phyloP scores from a whole-genome alignment of 345 rosid genomes.

The Camelina sativa region DNA sequence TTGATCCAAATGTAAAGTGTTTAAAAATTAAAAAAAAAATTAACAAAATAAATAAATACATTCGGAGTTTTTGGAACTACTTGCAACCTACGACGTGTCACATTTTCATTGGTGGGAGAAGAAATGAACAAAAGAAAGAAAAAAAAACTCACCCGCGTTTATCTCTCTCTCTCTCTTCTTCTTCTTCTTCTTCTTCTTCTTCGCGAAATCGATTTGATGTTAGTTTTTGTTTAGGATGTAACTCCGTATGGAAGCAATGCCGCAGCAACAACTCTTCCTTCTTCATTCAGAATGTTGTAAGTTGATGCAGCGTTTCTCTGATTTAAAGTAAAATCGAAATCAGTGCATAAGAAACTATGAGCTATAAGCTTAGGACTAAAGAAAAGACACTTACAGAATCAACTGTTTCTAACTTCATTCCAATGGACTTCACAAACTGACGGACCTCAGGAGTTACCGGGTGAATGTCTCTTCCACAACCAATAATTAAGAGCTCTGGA shows the following conservation, averaged over 20 bases:
- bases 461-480: constrained; percentile 73
- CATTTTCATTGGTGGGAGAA: no score
- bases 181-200: no score
- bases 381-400: constrained; percentile 65
- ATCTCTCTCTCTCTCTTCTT: no score
- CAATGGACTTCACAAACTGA: constrained; percentile 65
- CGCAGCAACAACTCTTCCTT: constrained; percentile 90
- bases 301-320: constrained; percentile 97
- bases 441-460: constrained; percentile 67
- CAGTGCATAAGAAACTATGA: neutral
- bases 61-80: no score
- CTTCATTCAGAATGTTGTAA: constrained; percentile 91
- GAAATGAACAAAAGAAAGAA: no score
- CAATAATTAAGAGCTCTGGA: constrained; percentile 82
- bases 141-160: no score
- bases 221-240: constrained; percentile 43
- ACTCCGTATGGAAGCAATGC: constrained; percentile 83
- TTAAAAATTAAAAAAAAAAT: no score
- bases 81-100: no score
- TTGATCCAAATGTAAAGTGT: no score
- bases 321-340: neutral
- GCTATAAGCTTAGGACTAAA: neutral
- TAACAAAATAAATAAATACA: no score
- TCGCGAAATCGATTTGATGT: no score
- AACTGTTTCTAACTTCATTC: constrained; percentile 86